Evolutionary conservation across 176 grass and related monocot species (phyloP).

Genomic region (Carex cristatella): DNA sequence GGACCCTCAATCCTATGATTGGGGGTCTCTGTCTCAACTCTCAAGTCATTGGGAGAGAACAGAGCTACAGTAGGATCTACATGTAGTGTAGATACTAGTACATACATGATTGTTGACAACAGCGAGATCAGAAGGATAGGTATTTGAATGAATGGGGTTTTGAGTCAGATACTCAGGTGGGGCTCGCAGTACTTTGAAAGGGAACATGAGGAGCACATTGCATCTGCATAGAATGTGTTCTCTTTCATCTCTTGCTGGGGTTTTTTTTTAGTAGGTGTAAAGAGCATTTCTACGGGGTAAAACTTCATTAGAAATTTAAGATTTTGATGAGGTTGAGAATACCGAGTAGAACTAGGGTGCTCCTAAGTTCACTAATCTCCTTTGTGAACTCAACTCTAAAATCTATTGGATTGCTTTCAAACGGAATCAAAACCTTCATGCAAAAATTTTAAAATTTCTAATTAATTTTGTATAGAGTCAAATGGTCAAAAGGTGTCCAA

Average conservation of each 20-base stretch:
- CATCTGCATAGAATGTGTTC: neutral
- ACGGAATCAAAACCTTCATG: no score
- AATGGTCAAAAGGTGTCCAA: no score
- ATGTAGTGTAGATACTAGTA: neutral
- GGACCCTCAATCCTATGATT: neutral
- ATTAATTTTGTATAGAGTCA: no score
- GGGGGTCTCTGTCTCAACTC: neutral
- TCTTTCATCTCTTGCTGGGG: neutral
- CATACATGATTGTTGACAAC: neutral
- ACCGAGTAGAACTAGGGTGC: no score
- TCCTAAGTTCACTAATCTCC: no score
- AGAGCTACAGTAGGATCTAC: neutral
- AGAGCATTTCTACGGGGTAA: no score
- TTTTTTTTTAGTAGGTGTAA: no score
- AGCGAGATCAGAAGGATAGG: neutral
- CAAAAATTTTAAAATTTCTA: no score
- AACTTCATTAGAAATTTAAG: no score
- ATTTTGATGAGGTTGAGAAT: no score
- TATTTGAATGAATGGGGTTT: neutral
- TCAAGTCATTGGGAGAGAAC: neutral
- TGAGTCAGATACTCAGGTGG: neutral
- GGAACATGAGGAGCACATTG: neutral
- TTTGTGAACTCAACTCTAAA: no score
- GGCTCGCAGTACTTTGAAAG: neutral
- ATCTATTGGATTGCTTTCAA: no score